Base-by-base conservation (phyloP, 495 filamentous ascomycete species). In the Hypomontagnella submonticulosa region DNA sequence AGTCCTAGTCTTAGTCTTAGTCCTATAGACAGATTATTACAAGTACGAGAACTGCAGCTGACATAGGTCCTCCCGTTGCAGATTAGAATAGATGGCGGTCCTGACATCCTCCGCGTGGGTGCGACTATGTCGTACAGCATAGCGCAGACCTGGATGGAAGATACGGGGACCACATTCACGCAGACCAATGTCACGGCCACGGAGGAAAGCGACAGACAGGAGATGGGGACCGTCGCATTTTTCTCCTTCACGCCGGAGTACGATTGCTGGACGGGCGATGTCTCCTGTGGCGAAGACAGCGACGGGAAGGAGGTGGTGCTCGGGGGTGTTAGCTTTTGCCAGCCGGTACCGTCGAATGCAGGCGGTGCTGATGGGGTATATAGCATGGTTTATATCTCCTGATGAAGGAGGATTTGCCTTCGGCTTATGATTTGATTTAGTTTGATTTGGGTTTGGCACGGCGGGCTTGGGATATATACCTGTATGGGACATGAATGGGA, bases 191-290 rank as follows among this genome's bases (percentile, higher is more conserved):
- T 64, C n/a, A 50, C 66, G n/a, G 36, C 60, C 5, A 13, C 66
- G 18, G 2, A 19, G 7, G 59, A 69, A 52, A 48, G 40, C 3
- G 47, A 23, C 6, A 50, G 55, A 15, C 66, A 69, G 27, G 36
- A 61, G 16, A n/a, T n/a, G 1, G 66, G 66, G 11, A 63, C 60
- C 0, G 23, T 60, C 4, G 66, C 66, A 1, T 69, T 69, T 50
- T 69, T 60, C 33, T 55, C 66, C 9, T 69, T 69, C 51, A 61
- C 50, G 9, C 66, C 66, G n/a, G 48, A 46, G 38, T 69, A 64
- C 27, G 19, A 64, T 20, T 69, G 66, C 38, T 69, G 60, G 60
- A 61, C 54, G 19, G 60, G 55, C 12, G 60, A 69, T 1, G 37
- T 61, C 3, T 42, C 23, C 19, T 69, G 66, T 12, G 66, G 66